Conservation (phyloP, 2,329 filamentous ascomycete genomes). For the Hawksworthiomyces lignivorus region DNA sequence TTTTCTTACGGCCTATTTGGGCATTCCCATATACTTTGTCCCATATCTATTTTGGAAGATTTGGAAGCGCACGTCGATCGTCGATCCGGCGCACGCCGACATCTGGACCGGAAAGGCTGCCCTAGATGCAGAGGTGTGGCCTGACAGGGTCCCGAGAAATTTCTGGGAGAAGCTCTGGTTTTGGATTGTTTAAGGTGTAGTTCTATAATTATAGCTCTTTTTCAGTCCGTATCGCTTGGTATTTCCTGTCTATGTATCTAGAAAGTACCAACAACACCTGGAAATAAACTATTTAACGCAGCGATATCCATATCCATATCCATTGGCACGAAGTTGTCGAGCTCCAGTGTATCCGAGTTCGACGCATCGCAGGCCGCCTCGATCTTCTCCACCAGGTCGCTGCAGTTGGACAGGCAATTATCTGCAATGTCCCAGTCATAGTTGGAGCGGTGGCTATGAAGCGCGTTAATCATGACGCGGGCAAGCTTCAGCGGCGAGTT, state of each 20-base stretch:
- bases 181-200: constrained; percentile 27
- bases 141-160: constrained; percentile 39
- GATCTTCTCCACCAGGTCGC: constrained; percentile 3
- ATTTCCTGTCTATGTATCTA: too few relatives aligned
- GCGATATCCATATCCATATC: background rate
- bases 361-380: background rate
- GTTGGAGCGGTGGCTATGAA: background rate
- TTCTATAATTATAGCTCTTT: background rate
- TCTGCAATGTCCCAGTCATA: constrained; percentile 1
- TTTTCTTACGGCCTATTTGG: constrained; percentile 60
- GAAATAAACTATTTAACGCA: background rate
- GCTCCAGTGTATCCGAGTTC: background rate
- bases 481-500: background rate
- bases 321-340: background rate
- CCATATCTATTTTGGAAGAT: constrained; percentile 55
- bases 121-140: constrained; percentile 36
- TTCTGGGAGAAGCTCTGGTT: constrained; percentile 46
- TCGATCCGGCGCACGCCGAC: constrained; percentile 10
- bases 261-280: background rate
- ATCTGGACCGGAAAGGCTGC: constrained; percentile 45
- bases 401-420: constrained; percentile 3
- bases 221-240: too few relatives aligned
- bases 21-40: constrained; percentile 54
- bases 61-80: constrained; percentile 37
- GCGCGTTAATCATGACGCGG: background rate